Base-by-base conservation (phyloP, 192 early-diverging fungal genomes). In the Coemansia sp. region DNA sequence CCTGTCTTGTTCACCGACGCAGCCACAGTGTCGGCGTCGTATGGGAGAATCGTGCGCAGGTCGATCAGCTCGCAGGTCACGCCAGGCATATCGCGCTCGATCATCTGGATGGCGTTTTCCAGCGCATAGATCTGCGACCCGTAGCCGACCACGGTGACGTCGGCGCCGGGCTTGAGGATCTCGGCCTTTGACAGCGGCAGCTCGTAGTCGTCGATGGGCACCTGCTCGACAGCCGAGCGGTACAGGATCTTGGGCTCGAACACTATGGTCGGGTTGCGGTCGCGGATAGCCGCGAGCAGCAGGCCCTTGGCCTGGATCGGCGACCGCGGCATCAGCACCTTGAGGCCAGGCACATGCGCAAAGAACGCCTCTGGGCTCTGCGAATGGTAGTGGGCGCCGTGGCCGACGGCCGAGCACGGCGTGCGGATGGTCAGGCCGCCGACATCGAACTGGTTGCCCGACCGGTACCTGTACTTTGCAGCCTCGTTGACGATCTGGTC, bases 401-500 rank as follows among this genome's bases (percentile, higher is more conserved):
- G 96, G 5, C 96, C 96, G 24, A 98, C 95, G 3, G 96, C 96
- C 30, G 89, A 88, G 66, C 89, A 88, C 28, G 96, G 96, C 63
- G 94, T 84, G 50, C 96, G 86, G 34, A 98, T 82, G 1, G 94
- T 96, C 62, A 98, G 81, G 6, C 92, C 93, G 27, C 92, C 96
- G 48, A 86, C 88, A 70, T 95, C 82, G 72, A 96, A 98, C 68
- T 88, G 78, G 61, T 90, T 88, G n/a, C 96, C 96, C 7, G 91
- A 91, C 22, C 96, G 85, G 83, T 97, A 98, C 46, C 96, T 86
- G 76, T 89, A 98, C 81, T 98, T 98, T 27, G 95, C 92, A 10
- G 96, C 96, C 73, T 98, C 96, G 72, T 98, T 98, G 8, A 95
- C 95, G 30, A 98, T 69, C 82, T 98, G 96, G 78, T 98, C 96